Conservation (phyloP, 1,139 yeast species). For the Candida mesenterica region DNA sequence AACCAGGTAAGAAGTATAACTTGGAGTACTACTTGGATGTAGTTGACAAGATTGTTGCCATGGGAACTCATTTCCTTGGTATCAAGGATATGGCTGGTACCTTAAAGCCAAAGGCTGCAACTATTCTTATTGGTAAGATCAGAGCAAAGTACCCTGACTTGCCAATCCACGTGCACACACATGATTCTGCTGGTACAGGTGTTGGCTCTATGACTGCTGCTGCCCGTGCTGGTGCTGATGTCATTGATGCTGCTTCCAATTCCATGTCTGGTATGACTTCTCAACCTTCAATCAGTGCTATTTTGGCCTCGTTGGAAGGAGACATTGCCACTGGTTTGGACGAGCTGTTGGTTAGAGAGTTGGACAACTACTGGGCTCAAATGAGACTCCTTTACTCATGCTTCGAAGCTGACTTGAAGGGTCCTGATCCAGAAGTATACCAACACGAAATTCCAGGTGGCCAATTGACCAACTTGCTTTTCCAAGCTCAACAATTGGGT, state of each 20-base stretch:
- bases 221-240: conserved; percentile 96
- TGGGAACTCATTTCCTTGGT: conserved; percentile 97
- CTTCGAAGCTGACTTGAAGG: conserved; percentile 97
- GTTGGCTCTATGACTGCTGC: conserved; percentile 95
- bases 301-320: conserved; percentile 90
- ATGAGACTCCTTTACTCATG: conserved; percentile 95
- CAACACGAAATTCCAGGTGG: conserved; percentile 99
- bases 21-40: conserved; percentile 82
- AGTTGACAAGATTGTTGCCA: conserved; percentile 77
- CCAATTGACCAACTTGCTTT: conserved; percentile 91
- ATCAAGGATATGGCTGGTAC: conserved; percentile 99
- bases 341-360: conserved; percentile 66
- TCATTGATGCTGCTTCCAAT: conserved; percentile 95
- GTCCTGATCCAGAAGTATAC: conserved; percentile 99
- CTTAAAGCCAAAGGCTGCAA: conserved; percentile 92
- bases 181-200: conserved; percentile 99
- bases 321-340: conserved; percentile 74
- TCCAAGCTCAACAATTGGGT: conserved; percentile 99
- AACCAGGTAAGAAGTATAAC: conserved; percentile 92
- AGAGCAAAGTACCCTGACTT: conserved; percentile 87
- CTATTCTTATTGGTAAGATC: conserved; percentile 69
- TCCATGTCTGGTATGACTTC: conserved; percentile 98
- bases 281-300: conserved; percentile 93
- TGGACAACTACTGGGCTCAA: conserved; percentile 97
- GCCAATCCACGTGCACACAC: conserved; percentile 98